A percentile compares a stretch with the other conserved stretches of the same genome.
These are phyloP conservation scores for Leccinum broughii DNA, from an alignment of 768 basidiomycete species.

Conservation along the genomic window DNA sequence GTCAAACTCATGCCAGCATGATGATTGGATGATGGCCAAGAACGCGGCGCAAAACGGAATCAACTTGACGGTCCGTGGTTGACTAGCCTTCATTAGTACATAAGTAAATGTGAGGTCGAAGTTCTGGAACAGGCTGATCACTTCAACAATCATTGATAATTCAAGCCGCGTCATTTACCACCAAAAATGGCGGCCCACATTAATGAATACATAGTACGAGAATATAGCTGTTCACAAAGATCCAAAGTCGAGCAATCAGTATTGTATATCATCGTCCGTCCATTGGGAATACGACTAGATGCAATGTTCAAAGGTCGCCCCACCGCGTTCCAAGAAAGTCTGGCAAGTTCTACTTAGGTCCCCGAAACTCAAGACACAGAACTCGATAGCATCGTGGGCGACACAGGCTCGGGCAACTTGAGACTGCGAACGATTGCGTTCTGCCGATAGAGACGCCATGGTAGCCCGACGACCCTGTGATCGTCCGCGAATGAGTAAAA, in stretches of 20 bases:
- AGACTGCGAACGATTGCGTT: constrained; percentile 7
- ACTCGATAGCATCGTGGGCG: background rate
- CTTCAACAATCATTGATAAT: too few relatives aligned
- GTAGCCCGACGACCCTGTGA: constrained; percentile 3
- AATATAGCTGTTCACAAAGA: background rate
- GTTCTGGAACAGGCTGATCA: too few relatives aligned
- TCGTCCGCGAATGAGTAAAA: background rate
- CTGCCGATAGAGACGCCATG: constrained; percentile 9
- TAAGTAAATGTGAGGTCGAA: too few relatives aligned
- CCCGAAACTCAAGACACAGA: background rate
- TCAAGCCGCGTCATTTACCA: too few relatives aligned
- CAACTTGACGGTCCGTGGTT: too few relatives aligned
- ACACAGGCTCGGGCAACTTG: background rate
- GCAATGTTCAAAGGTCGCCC: background rate
- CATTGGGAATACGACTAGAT: background rate
- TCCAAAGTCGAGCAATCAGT: background rate
- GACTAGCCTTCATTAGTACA: too few relatives aligned
- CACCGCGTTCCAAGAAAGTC: background rate
- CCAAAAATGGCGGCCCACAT: background rate
- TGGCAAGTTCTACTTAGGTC: background rate
- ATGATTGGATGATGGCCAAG: too few relatives aligned
- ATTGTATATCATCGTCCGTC: background rate
- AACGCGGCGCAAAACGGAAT: too few relatives aligned
- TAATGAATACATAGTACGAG: background rate
- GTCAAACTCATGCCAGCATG: too few relatives aligned